A percentile compares a stretch with the other conserved stretches of the same genome.
These are phyloP conservation scores for Colletotrichum costaricense DNA, from an alignment of 2,329 filamentous ascomycete genomes.

Conservation along the genomic window DNA sequence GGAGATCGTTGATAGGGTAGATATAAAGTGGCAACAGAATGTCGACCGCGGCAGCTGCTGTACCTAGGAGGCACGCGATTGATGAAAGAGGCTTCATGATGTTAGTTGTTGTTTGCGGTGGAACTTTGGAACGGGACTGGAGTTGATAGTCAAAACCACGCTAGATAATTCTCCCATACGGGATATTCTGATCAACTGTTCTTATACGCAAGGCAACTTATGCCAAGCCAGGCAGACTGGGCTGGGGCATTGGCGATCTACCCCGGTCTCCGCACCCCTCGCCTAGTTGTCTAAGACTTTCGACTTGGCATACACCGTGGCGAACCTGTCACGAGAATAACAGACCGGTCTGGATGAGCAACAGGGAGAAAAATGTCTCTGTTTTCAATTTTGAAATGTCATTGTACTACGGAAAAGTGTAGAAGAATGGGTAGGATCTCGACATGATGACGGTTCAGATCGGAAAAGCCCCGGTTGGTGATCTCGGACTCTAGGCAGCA, in stretches of 20 bases:
- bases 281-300: neutral
- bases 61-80: neutral
- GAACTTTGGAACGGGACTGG: neutral
- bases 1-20: constrained; percentile 6
- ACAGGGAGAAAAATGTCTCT: neutral
- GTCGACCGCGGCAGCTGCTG: neutral
- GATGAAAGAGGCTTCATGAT: neutral
- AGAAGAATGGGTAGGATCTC: neutral
- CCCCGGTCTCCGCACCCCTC: neutral
- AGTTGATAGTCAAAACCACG: neutral
- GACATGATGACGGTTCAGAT: neutral
- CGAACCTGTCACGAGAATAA: neutral
- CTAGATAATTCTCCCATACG: neutral
- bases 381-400: neutral
- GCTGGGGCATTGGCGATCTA: neutral
- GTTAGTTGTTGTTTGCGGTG: neutral
- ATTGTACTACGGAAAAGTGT: neutral
- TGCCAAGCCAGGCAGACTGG: neutral
- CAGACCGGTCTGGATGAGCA: neutral
- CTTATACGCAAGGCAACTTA: neutral
- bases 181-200: neutral
- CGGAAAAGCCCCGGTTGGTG: neutral
- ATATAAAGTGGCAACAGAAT: constrained; percentile 12
- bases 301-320: neutral
- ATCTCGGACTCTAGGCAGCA: neutral